These are phyloP conservation scores for Nakazawaea holstii DNA, from an alignment of 805 yeast species.

Conservation along the genomic window DNA sequence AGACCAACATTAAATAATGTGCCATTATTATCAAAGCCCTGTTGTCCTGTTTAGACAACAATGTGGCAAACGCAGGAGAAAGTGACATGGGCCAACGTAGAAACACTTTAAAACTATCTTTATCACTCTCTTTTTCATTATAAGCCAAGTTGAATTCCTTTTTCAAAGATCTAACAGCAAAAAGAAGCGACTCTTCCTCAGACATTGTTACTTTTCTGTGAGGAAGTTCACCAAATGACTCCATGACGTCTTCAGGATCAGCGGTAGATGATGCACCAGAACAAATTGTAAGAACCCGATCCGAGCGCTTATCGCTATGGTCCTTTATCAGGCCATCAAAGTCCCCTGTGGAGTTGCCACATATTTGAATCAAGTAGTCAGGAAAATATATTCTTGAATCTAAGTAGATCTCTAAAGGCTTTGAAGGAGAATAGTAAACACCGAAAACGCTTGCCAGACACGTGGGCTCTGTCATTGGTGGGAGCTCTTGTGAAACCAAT, in stretches of 20 bases:
- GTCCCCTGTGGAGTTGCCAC: background rate
- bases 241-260: background rate
- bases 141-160: constrained; percentile 20
- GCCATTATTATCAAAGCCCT: constrained; percentile 7
- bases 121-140: constrained; percentile 8
- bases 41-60: background rate
- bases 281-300: background rate
- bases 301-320: background rate
- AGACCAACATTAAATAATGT: constrained; percentile 5
- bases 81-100: constrained; percentile 9
- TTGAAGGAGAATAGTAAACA: constrained; percentile 1
- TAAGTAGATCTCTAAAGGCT: background rate
- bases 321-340: no score
- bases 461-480: background rate
- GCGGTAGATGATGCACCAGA: background rate
- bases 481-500: background rate
- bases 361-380: background rate
- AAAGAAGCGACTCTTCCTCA: background rate
- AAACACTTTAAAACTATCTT: background rate
- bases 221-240: background rate
- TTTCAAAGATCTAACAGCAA: constrained; percentile 19
- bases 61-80: background rate
- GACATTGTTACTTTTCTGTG: background rate
- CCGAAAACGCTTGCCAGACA: background rate
- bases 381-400: background rate